Base-by-base conservation (phyloP, 768 basidiomycete species). In the Leucosporidium creatinivorum region DNA sequence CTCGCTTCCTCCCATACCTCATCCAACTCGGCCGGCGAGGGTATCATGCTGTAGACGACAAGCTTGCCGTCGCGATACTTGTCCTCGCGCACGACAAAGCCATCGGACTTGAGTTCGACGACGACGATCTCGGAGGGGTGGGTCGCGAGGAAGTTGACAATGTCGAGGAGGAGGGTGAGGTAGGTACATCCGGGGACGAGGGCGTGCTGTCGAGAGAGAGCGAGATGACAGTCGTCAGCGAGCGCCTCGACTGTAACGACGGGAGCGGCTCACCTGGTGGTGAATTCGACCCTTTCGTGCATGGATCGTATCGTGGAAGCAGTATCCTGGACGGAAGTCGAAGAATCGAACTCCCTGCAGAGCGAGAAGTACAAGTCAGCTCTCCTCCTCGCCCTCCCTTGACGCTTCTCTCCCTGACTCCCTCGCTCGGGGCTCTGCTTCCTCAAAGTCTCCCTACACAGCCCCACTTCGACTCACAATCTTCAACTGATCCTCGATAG, bases 81-180 rank as follows among this genome's bases (percentile, higher is more conserved):
- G 21, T 51, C 21, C 21, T 51, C 50, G 6, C 50, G 50, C 2
- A 59, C 44, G 26, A 59, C 58, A 18, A 59, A 59, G 44, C 58
- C 58, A 18, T 59, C 58, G 15, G 44, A 47, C 26, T 59, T 59
- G 58, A 59, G 36, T 25, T 59, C 58, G 44, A 59, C 58, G 23
- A 59, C 26, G 39, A 59, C 58, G 44, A 48, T 59, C 12, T 59
- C 58, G 44, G 25, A 28, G 7, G 58, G 39, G 18, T 48, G 39
- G n/a, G 36, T n/a, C 15, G 36, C n/a, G 44, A 59, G 44, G 58
- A 59, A 59, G 44, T 59, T 26, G 44, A 59, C 26, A 17, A 59
- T 28, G 58, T 59, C 25, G 58, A 44, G 26, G 44, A 59, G 58
- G 44, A 59, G 48, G 25, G 25, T 28, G 44, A 59, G 13, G 44